A percentile compares a stretch with the other conserved stretches of the same genome.
Evolutionary conservation across 2,329 filamentous ascomycete genomes (phyloP).

Genomic region (Fonsecaea nubica): DNA sequence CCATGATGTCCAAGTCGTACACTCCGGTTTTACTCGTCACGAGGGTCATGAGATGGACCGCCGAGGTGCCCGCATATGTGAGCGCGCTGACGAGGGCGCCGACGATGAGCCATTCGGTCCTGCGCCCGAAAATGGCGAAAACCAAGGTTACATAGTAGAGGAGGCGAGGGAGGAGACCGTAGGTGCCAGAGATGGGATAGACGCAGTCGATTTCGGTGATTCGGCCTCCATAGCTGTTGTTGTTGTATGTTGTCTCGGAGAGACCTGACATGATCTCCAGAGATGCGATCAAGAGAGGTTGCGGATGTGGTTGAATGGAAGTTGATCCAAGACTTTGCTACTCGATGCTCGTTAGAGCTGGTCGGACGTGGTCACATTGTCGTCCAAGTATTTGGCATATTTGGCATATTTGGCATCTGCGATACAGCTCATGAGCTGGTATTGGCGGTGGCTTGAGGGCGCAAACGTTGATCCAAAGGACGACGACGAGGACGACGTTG

Average conservation of each 20-base stretch:
- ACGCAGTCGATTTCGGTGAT: constrained; percentile 35
- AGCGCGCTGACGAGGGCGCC: constrained; percentile 43
- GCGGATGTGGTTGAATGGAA: not conserved
- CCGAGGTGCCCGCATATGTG: constrained; percentile 41
- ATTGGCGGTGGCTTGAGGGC: not conserved
- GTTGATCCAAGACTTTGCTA: not conserved
- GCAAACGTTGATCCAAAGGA: not conserved
- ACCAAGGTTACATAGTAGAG: constrained; percentile 43
- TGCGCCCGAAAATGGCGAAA: constrained; percentile 41
- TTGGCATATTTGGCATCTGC: not conserved
- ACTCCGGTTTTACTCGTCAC: constrained; percentile 36
- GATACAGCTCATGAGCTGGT: not conserved
- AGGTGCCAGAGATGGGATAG: constrained; percentile 41
- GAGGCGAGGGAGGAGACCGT: constrained; percentile 41
- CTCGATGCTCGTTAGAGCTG: not conserved
- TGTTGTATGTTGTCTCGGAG: constrained; percentile 19
- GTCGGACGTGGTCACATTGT: not conserved
- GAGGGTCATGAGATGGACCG: constrained; percentile 42
- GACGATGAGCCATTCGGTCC: constrained; percentile 43
- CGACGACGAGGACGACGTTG: not conserved
- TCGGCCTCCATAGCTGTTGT: constrained; percentile 13
- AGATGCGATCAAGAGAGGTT: not conserved
- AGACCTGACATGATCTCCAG: constrained; percentile 25
- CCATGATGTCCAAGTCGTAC: constrained; percentile 42
- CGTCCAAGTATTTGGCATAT: not conserved